phyloP scores from a whole-genome alignment of 2,329 filamentous ascomycete species.

The Arthrobotrys iridis region DNA sequence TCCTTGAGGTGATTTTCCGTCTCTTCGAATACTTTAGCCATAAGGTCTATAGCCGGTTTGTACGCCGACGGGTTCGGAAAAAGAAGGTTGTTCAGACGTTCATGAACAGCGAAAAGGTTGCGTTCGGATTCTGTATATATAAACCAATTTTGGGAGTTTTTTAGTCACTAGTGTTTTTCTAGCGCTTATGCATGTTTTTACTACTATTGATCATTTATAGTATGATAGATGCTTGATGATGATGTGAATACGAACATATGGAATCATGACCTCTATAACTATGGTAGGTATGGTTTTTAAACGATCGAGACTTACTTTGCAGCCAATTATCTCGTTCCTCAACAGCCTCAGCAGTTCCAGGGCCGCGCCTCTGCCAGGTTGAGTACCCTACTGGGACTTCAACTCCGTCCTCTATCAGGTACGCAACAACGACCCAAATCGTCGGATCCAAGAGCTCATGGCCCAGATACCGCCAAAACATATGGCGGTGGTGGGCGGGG shows the following conservation, averaged over 20 bases:
- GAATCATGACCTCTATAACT: neutral
- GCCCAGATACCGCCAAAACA: slow-evolving; percentile 38
- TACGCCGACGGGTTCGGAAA: slow-evolving; percentile 33
- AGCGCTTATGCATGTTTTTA: neutral
- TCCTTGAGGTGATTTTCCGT: neutral
- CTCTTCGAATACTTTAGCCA: slow-evolving; percentile 30
- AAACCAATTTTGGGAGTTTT: slow-evolving; percentile 5
- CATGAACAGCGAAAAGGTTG: slow-evolving; percentile 35
- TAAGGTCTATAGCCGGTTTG: slow-evolving; percentile 37
- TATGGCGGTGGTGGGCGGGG: slow-evolving; percentile 14
- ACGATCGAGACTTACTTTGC: slow-evolving; percentile 34
- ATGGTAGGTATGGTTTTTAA: neutral
- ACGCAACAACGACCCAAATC: slow-evolving; percentile 42
- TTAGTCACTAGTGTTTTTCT: slow-evolving; percentile 8
- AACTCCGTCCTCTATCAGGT: neutral
- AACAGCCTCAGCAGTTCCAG: neutral
- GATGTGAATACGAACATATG: slow-evolving; percentile 13
- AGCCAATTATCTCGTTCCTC: slow-evolving; percentile 33
- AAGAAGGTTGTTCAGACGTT: slow-evolving; percentile 6
- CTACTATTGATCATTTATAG: slow-evolving; percentile 1
- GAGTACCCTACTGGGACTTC: slow-evolving; percentile 27
- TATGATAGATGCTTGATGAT: slow-evolving; percentile 16
- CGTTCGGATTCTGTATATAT: slow-evolving; percentile 48
- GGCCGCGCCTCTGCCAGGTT: slow-evolving; percentile 33
- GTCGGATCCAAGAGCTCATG: slow-evolving; percentile 28